These are phyloP conservation scores for Suhomyces yuchorum DNA, from an alignment of 1,139 yeast species.

Conservation along the genomic window DNA sequence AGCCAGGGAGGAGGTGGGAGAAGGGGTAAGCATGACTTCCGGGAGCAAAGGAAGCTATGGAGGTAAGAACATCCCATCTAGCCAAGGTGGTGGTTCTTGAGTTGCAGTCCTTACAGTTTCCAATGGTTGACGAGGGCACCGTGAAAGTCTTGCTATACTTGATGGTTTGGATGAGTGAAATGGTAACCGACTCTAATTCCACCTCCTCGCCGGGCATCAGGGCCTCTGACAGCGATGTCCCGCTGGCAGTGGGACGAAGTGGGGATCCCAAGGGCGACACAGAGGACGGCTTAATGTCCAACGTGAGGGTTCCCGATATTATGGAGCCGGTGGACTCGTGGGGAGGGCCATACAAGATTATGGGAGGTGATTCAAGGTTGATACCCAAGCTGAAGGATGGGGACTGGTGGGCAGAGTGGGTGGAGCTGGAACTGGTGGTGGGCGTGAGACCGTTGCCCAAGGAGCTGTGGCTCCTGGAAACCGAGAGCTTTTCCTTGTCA, in stretches of 20 bases:
- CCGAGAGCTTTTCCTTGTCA: conserved; percentile 11
- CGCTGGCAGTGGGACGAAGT: conserved; percentile 5
- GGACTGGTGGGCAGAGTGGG: conserved; percentile 1
- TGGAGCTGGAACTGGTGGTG: conserved; percentile 10
- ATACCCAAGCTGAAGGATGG: conserved; percentile 50
- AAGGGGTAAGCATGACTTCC: conserved; percentile 91
- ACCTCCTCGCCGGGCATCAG: conserved; percentile 23
- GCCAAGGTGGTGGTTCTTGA: conserved; percentile 63
- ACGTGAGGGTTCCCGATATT: conserved; percentile 67
- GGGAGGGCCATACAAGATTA: conserved; percentile 78
- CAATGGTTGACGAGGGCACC: conserved; percentile 52
- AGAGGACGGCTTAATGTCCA: conserved; percentile 21
- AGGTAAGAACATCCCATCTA: conserved; percentile 80
- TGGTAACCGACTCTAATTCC: conserved; percentile 56
- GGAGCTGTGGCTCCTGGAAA: conserved; percentile 4
- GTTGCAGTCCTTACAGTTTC: conserved; percentile 60
- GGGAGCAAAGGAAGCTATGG: conserved; percentile 53
- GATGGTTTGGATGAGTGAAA: conserved; percentile 71
- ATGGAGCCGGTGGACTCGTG: conserved; percentile 83
- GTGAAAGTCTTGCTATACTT: conserved; percentile 65
- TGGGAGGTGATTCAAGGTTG: conserved; percentile 86
- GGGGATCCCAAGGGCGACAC: conserved; percentile 1
- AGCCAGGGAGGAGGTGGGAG: conserved; percentile 88
- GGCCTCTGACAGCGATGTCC: conserved; percentile 1
- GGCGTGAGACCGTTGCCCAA: conserved; percentile 8